Conservation (phyloP, 306 rosid species). For the Inga laurina region DNA sequence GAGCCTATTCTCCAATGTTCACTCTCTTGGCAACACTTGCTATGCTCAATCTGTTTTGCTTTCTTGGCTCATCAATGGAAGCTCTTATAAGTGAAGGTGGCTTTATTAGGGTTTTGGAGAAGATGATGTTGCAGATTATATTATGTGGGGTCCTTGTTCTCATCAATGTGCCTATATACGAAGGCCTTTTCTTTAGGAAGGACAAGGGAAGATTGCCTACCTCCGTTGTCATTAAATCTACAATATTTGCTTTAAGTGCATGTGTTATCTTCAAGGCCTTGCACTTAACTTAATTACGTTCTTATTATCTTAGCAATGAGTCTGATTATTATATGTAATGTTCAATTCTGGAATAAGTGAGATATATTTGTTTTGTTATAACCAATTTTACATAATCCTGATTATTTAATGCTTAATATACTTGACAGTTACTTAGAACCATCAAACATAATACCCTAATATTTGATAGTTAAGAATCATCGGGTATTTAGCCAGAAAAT, state of each 20-base stretch:
- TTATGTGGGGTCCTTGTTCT: slow-evolving; percentile 60
- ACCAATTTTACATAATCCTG: too few species aligned
- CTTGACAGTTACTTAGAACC: too few species aligned
- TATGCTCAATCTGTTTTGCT: slow-evolving; percentile 61
- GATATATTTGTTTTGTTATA: too few species aligned
- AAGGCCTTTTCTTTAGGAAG: slow-evolving; percentile 73
- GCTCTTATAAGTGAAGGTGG: slow-evolving; percentile 31
- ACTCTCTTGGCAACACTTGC: slow-evolving; percentile 62
- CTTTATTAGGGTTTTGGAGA: slow-evolving; percentile 27
- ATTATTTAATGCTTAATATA: too few species aligned
- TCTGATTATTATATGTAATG: not conserved
- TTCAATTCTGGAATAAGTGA: not conserved
- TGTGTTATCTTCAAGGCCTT: slow-evolving; percentile 6
- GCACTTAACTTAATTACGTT: slow-evolving; percentile 13
- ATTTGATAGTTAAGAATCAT: too few species aligned
- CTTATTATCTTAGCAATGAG: not conserved
- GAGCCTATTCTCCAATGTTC: slow-evolving; percentile 73
- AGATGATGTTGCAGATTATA: slow-evolving; percentile 58
- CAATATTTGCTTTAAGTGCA: slow-evolving; percentile 27
- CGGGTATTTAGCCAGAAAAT: too few species aligned
- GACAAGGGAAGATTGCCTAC: slow-evolving; percentile 71
- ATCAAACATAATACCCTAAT: too few species aligned
- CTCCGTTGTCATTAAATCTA: slow-evolving; percentile 53
- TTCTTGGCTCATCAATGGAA: slow-evolving; percentile 43
- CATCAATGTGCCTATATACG: slow-evolving; percentile 67